These are phyloP conservation scores for Alternaria alternata DNA, from an alignment of 2,329 filamentous ascomycete genomes.

Conservation along the genomic window DNA sequence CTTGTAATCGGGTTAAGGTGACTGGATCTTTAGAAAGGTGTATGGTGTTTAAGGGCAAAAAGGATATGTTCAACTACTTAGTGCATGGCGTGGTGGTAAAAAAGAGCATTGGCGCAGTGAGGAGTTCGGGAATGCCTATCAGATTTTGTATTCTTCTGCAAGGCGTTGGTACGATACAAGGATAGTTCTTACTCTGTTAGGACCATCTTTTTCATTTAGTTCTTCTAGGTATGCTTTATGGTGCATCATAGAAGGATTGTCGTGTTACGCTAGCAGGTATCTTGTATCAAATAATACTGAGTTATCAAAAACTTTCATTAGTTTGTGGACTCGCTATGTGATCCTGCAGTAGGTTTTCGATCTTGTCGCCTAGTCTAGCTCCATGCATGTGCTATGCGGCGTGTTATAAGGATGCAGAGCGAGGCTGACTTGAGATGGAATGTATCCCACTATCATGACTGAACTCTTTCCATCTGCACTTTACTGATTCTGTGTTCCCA, in stretches of 20 bases:
- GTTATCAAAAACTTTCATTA: not conserved
- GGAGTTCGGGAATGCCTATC: not conserved
- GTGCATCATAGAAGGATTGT: not conserved
- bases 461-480: no score
- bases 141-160: not conserved
- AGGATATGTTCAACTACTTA: not conserved
- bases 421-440: no score
- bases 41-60: not conserved
- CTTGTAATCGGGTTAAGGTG: conserved; percentile 61
- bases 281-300: not conserved
- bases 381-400: not conserved
- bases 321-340: not conserved
- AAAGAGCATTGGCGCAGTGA: not conserved
- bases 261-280: not conserved
- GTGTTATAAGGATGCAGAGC: not conserved
- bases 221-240: not conserved
- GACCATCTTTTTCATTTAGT: not conserved
- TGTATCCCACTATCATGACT: no score
- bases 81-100: not conserved
- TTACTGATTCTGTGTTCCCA: no score
- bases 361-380: not conserved
- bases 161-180: not conserved
- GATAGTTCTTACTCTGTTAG: not conserved
- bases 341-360: not conserved
- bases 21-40: not conserved